Evolutionary conservation across 352 stramenopile genomes (phyloP), one percentile per base, ranked within the genome.

Genomic region (Phytopythium oedochilum): DNA sequence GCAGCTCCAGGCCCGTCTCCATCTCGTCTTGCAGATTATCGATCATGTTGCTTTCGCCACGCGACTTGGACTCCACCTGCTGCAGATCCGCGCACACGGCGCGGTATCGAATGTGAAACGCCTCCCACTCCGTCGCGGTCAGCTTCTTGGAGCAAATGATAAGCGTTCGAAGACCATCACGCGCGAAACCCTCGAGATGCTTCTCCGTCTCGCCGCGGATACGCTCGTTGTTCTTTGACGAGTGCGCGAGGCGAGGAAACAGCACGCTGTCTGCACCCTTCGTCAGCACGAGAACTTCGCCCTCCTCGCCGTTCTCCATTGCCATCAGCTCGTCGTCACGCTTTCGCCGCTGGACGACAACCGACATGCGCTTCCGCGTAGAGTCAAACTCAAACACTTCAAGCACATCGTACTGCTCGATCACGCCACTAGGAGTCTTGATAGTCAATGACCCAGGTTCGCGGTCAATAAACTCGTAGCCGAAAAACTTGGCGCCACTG

Each of bases 321-420:
- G 71, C 49, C 46, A 87, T 74, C 12, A 94, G 64, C 45, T 93
- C 79, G 29, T 84, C 69, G 15, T 92, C 85, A 18, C 70, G 80
- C 45, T 84, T 88, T 1, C 68, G 75, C 32, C 78, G 73, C 53
- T 89, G 74, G 1, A 96, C 78, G n/a, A 94, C 70, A 8, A 94
- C 83, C 0, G 83, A 84, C 85, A 96, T 96, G 8, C 86, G 76
- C 64, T 96, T 96, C 32, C 86, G 71, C 17, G 74, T 87, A 15
- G 80, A 96, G 60, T 97, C 88, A 59, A 98, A 98, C 60, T 96
- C 89, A 39, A 98, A 97, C 14, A 97, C 89, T 59, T 96, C 89
- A 7, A 98, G 64, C 9, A 98, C 79, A 46, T 97, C 74, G 61
- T 95, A 97, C 50, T 77, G 59, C 20, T 89, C 80, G n/a, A 87